These are phyloP conservation scores for Globisporangium mamillatum DNA, from an alignment of 352 stramenopile genomes.

Conservation along the genomic window DNA sequence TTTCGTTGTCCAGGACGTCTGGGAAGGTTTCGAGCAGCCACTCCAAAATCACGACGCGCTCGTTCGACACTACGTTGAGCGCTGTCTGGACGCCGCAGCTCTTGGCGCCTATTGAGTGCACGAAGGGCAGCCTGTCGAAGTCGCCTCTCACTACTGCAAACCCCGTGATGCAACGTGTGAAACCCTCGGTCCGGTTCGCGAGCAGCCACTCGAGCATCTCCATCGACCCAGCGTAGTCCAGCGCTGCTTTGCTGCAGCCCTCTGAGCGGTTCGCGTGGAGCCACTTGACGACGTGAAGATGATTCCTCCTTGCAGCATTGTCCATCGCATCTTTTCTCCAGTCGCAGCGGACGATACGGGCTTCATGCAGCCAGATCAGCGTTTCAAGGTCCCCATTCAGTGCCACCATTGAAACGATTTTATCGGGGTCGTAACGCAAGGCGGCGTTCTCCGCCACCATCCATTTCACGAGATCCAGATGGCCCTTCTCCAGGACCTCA, in stretches of 20 bases:
- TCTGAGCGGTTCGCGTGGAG: constrained; percentile 16
- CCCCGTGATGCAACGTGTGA: not conserved
- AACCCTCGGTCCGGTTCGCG: not conserved
- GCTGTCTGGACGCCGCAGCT: not conserved
- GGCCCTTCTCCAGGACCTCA: not conserved
- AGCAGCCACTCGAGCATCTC: constrained; percentile 1
- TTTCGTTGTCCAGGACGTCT: no score
- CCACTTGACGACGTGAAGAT: constrained; percentile 12
- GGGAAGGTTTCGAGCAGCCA: no score
- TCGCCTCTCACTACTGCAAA: not conserved
- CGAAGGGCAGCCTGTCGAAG: not conserved
- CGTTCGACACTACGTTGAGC: not conserved
- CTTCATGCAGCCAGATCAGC: constrained; percentile 3
- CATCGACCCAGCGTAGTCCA: constrained; percentile 1
- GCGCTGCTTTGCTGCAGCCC: constrained; percentile 6
- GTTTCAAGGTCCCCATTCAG: not conserved
- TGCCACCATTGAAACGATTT: not conserved
- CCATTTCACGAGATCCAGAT: not conserved
- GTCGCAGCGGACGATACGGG: not conserved
- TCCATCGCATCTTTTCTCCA: not conserved
- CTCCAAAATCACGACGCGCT: no score
- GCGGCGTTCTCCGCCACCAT: not conserved
- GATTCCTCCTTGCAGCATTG: not conserved
- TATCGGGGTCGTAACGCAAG: no score
- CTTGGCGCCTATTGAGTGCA: not conserved